Evolutionary conservation across 768 basidiomycete species (phyloP).

Genomic region (Tricholoma flavovirens): DNA sequence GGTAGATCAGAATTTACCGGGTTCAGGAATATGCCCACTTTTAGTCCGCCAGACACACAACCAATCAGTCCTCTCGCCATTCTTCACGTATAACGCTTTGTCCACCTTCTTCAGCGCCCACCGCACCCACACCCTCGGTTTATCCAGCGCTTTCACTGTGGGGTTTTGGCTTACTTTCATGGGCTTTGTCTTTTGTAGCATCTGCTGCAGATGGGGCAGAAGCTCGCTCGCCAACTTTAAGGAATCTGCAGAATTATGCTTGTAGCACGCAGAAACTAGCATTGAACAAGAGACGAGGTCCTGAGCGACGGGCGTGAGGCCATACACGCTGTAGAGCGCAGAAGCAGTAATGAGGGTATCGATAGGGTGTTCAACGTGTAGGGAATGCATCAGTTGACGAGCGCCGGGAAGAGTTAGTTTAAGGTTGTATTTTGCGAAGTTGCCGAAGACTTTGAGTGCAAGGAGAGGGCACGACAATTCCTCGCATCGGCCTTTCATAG

Average conservation of each 20-base stretch:
- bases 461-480: constrained; percentile 50
- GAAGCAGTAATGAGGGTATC: constrained; percentile 43
- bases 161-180: constrained; percentile 1
- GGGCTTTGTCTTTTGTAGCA: constrained; percentile 16
- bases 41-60: constrained; percentile 23
- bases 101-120: constrained; percentile 27
- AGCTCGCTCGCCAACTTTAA: constrained; percentile 36
- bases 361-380: constrained; percentile 43
- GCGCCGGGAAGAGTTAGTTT: constrained; percentile 45
- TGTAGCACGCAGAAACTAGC: constrained; percentile 50
- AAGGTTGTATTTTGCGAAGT: constrained; percentile 58
- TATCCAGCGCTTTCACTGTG: constrained; percentile 10
- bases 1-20: background rate
- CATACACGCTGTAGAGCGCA: constrained; percentile 50
- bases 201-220: constrained; percentile 33
- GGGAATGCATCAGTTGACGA: constrained; percentile 51
- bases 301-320: constrained; percentile 44
- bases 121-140: constrained; percentile 22
- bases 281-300: constrained; percentile 56
- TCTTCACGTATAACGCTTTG: constrained; percentile 15
- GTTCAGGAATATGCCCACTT: constrained; percentile 9
- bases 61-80: constrained; percentile 26
- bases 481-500: constrained; percentile 49
- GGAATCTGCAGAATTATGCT: constrained; percentile 35
- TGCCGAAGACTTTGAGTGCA: constrained; percentile 54